Base-by-base conservation (phyloP, 1,284 basidiomycete species). In the Leccinum subrobustum region DNA sequence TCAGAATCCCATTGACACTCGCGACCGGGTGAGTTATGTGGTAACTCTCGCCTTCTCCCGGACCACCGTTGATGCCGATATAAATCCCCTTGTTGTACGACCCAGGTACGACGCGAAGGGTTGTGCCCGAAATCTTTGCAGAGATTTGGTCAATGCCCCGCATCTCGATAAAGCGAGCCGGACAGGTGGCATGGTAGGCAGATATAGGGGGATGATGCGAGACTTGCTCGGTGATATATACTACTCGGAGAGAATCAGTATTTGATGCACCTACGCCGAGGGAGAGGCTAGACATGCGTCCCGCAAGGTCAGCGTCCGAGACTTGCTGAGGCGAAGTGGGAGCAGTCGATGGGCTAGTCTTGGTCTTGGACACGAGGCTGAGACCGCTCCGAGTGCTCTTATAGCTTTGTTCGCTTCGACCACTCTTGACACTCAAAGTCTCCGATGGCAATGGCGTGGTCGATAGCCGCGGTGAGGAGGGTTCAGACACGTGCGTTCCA, bases 121-220 rank as follows among this genome's bases (percentile, higher is more conserved):
- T 83, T 54, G 92, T 93, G 20, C 93, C 92, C 11, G 92, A 91
- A 0, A 96, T 88, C 73, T 90, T 92, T 50, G 95, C 96, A 1
- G 89, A 84, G 64, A 99, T 94, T 78, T 99, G 97, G 78, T 99
- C 96, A 56, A 95, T 80, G 6, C 93, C 92, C 29, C 78, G 77
- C 69, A 93, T 79, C 68, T 92, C 87, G 52, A 95, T 73, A n/a
- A 84, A 82, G 25, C 86, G 84, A 57, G 84, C 78, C 0, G 93
- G 92, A 72, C 92, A 95, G 11, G 77, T 70, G n/a, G 92, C 92
- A 67, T 87, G 88, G 72, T 90, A 98, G 1, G 93, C 89, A 1
- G 94, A 97, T 48, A 98, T 86, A 2, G 96, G 96, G 0, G 96
- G 97, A 70, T 99, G 96, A 77, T 99, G 96, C 8, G 93, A 97